Conservation (phyloP, 2,329 filamentous ascomycete genomes). For the Cladosporium cucumerinum region DNA sequence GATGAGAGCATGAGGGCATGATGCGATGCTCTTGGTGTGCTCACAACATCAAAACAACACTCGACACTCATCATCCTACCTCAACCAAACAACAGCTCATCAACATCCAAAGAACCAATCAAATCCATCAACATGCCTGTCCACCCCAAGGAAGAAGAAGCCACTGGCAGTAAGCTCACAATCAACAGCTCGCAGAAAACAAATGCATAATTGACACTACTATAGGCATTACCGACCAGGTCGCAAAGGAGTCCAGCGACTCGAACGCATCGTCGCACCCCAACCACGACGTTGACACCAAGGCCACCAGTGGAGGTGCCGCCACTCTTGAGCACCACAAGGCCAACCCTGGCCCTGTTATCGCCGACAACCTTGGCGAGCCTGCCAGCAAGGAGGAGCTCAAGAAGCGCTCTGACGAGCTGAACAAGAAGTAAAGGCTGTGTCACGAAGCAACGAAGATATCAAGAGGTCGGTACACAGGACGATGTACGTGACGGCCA, state of each 20-base stretch:
- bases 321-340: slow-evolving; percentile 40
- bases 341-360: slow-evolving; percentile 44
- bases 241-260: slow-evolving; percentile 44
- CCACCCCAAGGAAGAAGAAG: slow-evolving; percentile 41
- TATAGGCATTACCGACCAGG: slow-evolving; percentile 44
- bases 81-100: neutral
- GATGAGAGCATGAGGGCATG: neutral
- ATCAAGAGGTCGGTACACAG: neutral
- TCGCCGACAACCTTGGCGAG: slow-evolving; percentile 44
- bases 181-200: neutral
- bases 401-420: slow-evolving; percentile 48
- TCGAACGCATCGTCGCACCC: slow-evolving; percentile 38
- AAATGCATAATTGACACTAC: neutral
- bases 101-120: neutral
- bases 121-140: slow-evolving; percentile 37
- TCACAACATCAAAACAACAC: neutral
- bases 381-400: slow-evolving; percentile 49
- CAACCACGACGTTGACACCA: slow-evolving; percentile 33
- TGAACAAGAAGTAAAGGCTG: slow-evolving; percentile 39
- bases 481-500: neutral
- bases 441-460: neutral
- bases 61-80: neutral
- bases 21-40: neutral
- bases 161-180: slow-evolving; percentile 35
- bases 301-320: slow-evolving; percentile 36